Conservation (phyloP, 768 basidiomycete genomes). For the Termitomyces sp. region DNA sequence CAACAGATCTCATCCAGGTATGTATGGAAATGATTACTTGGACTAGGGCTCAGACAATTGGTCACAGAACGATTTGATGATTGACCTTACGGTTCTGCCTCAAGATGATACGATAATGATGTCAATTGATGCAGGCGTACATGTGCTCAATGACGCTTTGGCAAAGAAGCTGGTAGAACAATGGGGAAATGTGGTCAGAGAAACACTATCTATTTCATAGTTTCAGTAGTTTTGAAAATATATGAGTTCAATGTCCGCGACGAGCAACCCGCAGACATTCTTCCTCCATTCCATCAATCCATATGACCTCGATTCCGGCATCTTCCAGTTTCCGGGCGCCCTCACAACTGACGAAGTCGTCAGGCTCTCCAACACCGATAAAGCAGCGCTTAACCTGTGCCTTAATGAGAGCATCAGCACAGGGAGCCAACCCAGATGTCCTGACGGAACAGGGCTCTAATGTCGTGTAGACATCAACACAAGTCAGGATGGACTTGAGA, state of each 20-base stretch:
- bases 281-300: conserved; percentile 68
- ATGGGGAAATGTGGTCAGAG: conserved; percentile 15
- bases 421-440: conserved; percentile 81
- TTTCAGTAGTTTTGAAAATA: not conserved
- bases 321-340: conserved; percentile 69
- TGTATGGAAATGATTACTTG: not conserved
- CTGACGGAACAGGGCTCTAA: conserved; percentile 94
- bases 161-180: conserved; percentile 19
- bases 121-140: conserved; percentile 24
- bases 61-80: conserved; percentile 21
- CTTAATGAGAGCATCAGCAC: conserved; percentile 76
- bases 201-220: conserved; percentile 13
- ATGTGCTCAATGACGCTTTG: conserved; percentile 17
- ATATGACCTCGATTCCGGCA: conserved; percentile 71
- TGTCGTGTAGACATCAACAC: conserved; percentile 85
- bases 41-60: not conserved
- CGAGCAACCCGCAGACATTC: conserved; percentile 81
- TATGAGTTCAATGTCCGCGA: conserved; percentile 33
- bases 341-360: conserved; percentile 92
- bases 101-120: conserved; percentile 22
- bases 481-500: conserved; percentile 45
- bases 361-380: conserved; percentile 87
- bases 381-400: conserved; percentile 70
- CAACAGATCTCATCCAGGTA: conserved; percentile 19
- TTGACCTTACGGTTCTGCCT: conserved; percentile 22